Base-by-base conservation (phyloP, 495 filamentous ascomycete species). In the Daldinia grandis region DNA sequence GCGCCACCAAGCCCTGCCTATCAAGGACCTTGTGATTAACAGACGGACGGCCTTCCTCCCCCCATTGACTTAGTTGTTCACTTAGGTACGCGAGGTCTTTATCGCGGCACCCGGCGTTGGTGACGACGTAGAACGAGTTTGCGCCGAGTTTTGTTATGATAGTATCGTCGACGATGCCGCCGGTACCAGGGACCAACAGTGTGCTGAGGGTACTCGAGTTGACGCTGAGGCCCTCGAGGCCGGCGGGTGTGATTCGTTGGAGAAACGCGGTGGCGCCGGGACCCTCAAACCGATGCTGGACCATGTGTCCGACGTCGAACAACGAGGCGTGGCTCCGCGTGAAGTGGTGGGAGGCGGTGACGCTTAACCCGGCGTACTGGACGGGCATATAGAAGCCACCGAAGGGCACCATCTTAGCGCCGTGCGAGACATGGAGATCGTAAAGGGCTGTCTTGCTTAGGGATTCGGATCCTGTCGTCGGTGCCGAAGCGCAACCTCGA, bases 361-460 rank as follows among this genome's bases (percentile, higher is more conserved):
- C 87, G 74, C 87, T 87, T 65, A 92, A 83, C 67, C 89, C 89
- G 25, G 83, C 76, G 81, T 98, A 99, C 71, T 94, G 90, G 27
- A 99, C 87, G 17, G 95, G 96, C 95, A 99, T 98, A 58, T 85
- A 84, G 82, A 89, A 98, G 68, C 94, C 94, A 61, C 91, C 95
- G 76, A 97, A 99, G n/a, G 92, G 92, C 60, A 98, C 94, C 90
- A 99, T 97, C 81, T 96, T 97, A 44, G 86, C 95, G 70, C 93
- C 93, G 76, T 92, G 81, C 33, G 82, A 80, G 58, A 93, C 69
- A 78, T 99, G 95, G 25, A 98, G 82, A 73, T 94, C 89, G 81
- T 96, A 90, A 42, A 99, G 87, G 30, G 91, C 88, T 2, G 95
- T 99, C 76, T 88, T 91, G 33, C 78, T 81, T 70, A 90, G 83